Conservation (phyloP, 495 filamentous ascomycete species). For the Poronia punctata region DNA sequence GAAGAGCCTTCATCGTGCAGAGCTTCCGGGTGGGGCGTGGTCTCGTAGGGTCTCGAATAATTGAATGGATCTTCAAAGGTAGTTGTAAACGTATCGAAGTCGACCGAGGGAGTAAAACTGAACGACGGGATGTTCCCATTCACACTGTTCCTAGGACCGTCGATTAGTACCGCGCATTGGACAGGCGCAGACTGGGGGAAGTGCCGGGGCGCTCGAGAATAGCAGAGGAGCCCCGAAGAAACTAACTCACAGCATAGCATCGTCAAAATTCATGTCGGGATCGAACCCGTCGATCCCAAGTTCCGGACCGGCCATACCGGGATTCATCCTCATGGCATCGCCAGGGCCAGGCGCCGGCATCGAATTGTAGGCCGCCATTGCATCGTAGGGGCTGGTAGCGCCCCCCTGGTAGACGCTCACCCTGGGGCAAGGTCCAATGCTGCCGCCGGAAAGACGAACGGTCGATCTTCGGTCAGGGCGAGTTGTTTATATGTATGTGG, state of each 20-base stretch:
- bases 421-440: background rate
- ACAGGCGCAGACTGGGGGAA: background rate
- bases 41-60: slow-evolving; percentile 47
- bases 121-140: slow-evolving; percentile 37
- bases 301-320: slow-evolving; percentile 9
- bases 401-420: slow-evolving; percentile 2
- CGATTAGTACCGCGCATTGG: slow-evolving; percentile 7
- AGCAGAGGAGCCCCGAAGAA: background rate
- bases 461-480: too few relatives aligned
- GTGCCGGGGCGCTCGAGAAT: background rate
- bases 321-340: slow-evolving; percentile 34
- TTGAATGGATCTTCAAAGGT: slow-evolving; percentile 67
- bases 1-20: slow-evolving; percentile 26
- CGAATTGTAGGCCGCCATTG: slow-evolving; percentile 44
- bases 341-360: slow-evolving; percentile 33
- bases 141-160: slow-evolving; percentile 33
- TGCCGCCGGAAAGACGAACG: background rate
- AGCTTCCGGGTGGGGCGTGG: slow-evolving; percentile 20
- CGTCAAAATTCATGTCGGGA: slow-evolving; percentile 39
- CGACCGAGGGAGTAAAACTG: slow-evolving; percentile 48
- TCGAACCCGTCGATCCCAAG: slow-evolving; percentile 37
- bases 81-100: slow-evolving; percentile 47
- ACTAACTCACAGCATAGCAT: slow-evolving; percentile 37
- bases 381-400: slow-evolving; percentile 29
- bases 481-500: too few relatives aligned